These are phyloP conservation scores for Pseudogymnoascus sp. DNA, from an alignment of 2,329 filamentous ascomycete genomes.

Conservation along the genomic window DNA sequence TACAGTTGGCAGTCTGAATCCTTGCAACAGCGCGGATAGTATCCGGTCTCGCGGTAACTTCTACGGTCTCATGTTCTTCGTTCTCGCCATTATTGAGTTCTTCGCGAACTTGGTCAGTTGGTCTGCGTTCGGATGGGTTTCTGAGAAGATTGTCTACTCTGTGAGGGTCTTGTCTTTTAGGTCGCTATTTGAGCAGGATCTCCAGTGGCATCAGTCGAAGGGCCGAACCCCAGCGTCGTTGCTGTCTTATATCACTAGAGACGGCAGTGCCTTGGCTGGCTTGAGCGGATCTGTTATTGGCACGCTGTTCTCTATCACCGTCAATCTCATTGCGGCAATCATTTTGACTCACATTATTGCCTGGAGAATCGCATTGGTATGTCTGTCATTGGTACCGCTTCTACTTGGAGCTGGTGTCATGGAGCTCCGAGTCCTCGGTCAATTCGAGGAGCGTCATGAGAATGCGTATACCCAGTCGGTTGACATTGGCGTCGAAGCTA, in stretches of 20 bases:
- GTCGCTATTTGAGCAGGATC: slow-evolving; percentile 57
- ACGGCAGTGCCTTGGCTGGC: slow-evolving; percentile 60
- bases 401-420: slow-evolving; percentile 64
- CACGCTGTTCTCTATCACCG: slow-evolving; percentile 58
- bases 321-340: slow-evolving; percentile 64
- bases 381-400: slow-evolving; percentile 60
- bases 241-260: slow-evolving; percentile 62
- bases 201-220: slow-evolving; percentile 66
- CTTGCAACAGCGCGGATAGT: slow-evolving; percentile 32
- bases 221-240: slow-evolving; percentile 55
- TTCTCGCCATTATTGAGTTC: slow-evolving; percentile 51
- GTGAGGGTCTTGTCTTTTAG: slow-evolving; percentile 59
- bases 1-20: slow-evolving; percentile 45
- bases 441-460: slow-evolving; percentile 58
- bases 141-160: slow-evolving; percentile 59
- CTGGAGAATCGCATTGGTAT: slow-evolving; percentile 71
- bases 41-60: slow-evolving; percentile 30
- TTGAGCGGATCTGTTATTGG: slow-evolving; percentile 66
- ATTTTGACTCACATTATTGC: slow-evolving; percentile 64
- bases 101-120: slow-evolving; percentile 56
- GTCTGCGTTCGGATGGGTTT: slow-evolving; percentile 47
- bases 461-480: slow-evolving; percentile 59
- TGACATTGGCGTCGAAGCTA: slow-evolving; percentile 59
- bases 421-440: slow-evolving; percentile 57
- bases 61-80: slow-evolving; percentile 41